Evolutionary conservation across 768 basidiomycete genomes (phyloP).

Genomic region (Russula sp.): DNA sequence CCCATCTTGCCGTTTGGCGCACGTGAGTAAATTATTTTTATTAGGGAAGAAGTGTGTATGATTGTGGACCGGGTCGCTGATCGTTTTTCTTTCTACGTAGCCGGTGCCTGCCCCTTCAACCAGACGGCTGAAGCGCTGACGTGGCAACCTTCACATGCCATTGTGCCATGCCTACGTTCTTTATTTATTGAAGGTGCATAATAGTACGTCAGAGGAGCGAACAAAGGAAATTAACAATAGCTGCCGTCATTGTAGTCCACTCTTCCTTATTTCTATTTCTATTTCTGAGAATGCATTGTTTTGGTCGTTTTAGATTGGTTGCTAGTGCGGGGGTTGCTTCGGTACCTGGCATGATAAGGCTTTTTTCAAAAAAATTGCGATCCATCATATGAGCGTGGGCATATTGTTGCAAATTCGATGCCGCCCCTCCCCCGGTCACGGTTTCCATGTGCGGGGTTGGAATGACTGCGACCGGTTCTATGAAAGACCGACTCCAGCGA

Average conservation of each 20-base stretch:
- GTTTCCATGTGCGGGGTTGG: too few species aligned
- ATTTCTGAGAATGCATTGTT: neutral
- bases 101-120: conserved; percentile 28
- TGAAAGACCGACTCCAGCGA: neutral
- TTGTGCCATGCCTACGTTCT: conserved; percentile 1
- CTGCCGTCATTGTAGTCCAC: neutral
- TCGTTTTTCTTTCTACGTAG: neutral
- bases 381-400: neutral
- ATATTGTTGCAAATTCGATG: neutral
- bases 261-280: neutral
- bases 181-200: neutral
- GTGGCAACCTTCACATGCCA: conserved; percentile 21
- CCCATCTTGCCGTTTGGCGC: too few species aligned
- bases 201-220: neutral
- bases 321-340: neutral
- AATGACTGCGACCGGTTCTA: neutral
- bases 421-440: neutral
- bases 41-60: neutral
- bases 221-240: neutral
- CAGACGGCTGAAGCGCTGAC: conserved; percentile 20
- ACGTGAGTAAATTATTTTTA: too few species aligned
- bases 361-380: neutral
- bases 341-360: neutral
- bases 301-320: neutral
- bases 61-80: neutral